Base-by-base conservation (phyloP, 495 filamentous ascomycete genomes). In the Tuber aestivum region DNA sequence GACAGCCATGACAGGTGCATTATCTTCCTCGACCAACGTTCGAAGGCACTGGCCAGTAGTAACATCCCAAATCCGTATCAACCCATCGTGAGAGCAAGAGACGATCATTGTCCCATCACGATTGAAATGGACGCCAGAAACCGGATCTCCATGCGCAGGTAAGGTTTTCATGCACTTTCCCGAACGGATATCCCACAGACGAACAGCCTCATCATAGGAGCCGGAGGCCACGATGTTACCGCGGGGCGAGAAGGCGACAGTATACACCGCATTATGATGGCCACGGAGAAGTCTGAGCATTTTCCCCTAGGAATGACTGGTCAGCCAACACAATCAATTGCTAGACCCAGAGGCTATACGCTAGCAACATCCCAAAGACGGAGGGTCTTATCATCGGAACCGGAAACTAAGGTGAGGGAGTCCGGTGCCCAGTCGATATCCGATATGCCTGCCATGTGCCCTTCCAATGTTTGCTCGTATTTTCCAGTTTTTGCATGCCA, bases 51-150 rank as follows among this genome's bases (percentile, higher is more conserved):
- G 96, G 8, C 96, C 96, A 27, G 95, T 97, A 42, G 90, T 90
- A 8, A 96, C 97, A 81, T 99, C 95, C 95, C 95, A 99, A 73
- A 99, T 90, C 48, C 95, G 87, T 74, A 97, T 95, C 74, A 98
- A 85, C 0, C 95, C 95, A 81, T 99, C 95, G 6, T 92, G 90
- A 21, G 93, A 91, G 80, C 95, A 99, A 71, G 91, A 94, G 9
- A 90, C 93, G 41, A 98, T 91, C 81, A 99, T 85, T 2, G 95
- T 99, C 9, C 95, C 95, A 79, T 99, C 95, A 72, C 90, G 86
- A 72, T 94, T 93, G 81, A 98, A 97, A 83, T 96, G 94, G 23
- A 99, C 94, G 4, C 95, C 95, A 71, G 91, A 89, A 23, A 99
- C 94, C 0, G 95, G 95, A 84, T 99, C 95, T 41, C 92, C 94